Base-by-base conservation (phyloP, 2,329 filamentous ascomycete species). In the Neofusicoccum laricinum region DNA sequence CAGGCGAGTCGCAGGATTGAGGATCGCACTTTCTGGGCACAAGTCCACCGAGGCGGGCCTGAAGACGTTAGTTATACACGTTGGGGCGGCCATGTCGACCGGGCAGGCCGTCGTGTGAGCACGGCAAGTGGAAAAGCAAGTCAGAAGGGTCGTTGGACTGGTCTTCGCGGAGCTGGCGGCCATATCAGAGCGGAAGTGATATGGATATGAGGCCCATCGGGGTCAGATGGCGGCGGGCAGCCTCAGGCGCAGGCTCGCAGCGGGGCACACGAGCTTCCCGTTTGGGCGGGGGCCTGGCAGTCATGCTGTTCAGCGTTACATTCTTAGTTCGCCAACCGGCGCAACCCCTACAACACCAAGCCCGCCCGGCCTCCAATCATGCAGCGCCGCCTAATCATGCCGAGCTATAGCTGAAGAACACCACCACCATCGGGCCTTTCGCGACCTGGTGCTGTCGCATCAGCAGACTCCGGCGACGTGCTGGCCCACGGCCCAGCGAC, bases 301-400 rank as follows among this genome's bases (percentile, higher is more conserved):
- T 59, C 55, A 59, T 59, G 55, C 41, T 59, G 25, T 59, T 46
- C 41, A 45, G 43, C 55, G 55, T 59, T 59, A 59, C 55, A 59
- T 59, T 36, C 30, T 41, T 46, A 36, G 41, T 41, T 21, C n/a
- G 11, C 34, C 4, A 19, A 46, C 21, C 25, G 41, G 19, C 36
- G 19, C 10, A 30, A 57, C 11, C 11, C 51, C 49, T 36, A 36
- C 49, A 32, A 14, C 49, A 7, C 30, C n/a, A 25, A 34, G 21
- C 17, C 14, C 17, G 4, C 17, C 25, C 17, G 3, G 45, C 8
- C 21, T 21, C 50, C 50, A 38, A 53, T 53, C 32, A 53, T 32
- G 17, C 32, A 6, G 10, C 32, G 34, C n/a, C 32, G 32, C 50
- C 14, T 25, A 10, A 10, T 10, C 12, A 2, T 45, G 41, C 30